Conservation (phyloP, 257 asterid genomes). For the Orobanche coerulescens region DNA sequence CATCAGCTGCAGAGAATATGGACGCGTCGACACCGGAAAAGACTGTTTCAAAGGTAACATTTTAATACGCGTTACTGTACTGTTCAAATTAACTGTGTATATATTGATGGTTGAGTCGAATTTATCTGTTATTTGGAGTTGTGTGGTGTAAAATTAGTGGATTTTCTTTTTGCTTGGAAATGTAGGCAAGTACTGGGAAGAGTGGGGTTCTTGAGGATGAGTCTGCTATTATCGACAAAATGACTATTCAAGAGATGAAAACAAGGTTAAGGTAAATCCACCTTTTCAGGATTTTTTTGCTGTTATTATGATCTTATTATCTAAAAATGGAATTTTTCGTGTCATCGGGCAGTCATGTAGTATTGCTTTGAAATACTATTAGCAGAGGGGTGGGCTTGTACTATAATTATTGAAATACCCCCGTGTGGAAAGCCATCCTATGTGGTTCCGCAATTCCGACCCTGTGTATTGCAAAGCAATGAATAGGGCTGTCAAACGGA, state of each 20-base stretch:
- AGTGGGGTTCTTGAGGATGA: conserved; percentile 38
- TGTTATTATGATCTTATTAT: too few relatives aligned
- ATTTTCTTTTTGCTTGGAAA: conserved; percentile 16
- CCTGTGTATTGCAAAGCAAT: too few relatives aligned
- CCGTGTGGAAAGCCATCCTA: too few relatives aligned
- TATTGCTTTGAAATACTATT: too few relatives aligned
- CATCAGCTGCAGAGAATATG: conserved; percentile 22
- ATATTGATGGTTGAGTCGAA: neutral
- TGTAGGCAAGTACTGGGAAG: conserved; percentile 30
- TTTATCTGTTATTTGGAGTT: neutral
- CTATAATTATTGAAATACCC: too few relatives aligned
- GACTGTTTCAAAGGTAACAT: conserved; percentile 8
- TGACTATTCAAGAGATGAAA: conserved; percentile 65
- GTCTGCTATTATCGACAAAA: conserved; percentile 35
- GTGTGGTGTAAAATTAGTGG: neutral
- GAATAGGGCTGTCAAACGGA: too few relatives aligned
- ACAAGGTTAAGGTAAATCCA: conserved; percentile 47
- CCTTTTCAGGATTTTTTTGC: neutral
- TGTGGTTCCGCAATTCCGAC: too few relatives aligned
- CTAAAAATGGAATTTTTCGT: neutral
- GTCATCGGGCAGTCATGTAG: too few relatives aligned
- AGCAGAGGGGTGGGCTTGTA: too few relatives aligned
- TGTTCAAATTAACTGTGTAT: neutral
- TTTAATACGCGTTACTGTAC: neutral
- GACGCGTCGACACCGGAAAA: conserved; percentile 11